Percentiles rank a stretch among this genome's conserved stretches.
Evolutionary conservation across 2,329 filamentous ascomycete species (phyloP).

Genomic region (Fonsecaea nubica): DNA sequence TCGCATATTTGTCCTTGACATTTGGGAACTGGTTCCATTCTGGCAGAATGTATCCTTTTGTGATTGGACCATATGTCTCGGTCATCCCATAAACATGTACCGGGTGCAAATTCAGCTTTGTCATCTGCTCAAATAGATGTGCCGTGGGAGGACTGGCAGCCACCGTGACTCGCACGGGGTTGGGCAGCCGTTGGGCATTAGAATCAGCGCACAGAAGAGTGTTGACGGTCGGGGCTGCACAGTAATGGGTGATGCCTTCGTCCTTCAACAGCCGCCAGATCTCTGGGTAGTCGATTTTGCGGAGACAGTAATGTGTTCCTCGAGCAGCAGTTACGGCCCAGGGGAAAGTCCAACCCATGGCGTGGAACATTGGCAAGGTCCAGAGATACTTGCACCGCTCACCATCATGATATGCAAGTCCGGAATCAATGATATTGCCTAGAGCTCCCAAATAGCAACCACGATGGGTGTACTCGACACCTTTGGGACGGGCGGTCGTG

Average conservation of each 20-base stretch:
- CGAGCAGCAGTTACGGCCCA: constrained; percentile 92
- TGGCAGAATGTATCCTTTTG: constrained; percentile 87
- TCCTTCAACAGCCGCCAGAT: constrained; percentile 90
- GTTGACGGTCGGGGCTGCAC: constrained; percentile 94
- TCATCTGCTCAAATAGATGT: constrained; percentile 94
- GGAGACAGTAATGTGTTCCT: constrained; percentile 91
- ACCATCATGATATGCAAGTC: constrained; percentile 72
- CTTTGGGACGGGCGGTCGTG: constrained; percentile 89
- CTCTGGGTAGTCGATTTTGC: constrained; percentile 92
- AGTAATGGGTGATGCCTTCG: constrained; percentile 91
- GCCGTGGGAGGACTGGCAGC: constrained; percentile 89
- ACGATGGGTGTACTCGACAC: constrained; percentile 89
- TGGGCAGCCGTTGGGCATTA: constrained; percentile 72
- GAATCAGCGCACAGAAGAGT: constrained; percentile 83
- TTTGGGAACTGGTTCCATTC: constrained; percentile 76
- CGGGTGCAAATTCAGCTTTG: constrained; percentile 79
- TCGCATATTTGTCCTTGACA: constrained; percentile 77
- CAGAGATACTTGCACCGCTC: constrained; percentile 79
- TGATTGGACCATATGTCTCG: constrained; percentile 94
- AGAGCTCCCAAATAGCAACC: constrained; percentile 84
- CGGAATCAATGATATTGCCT: constrained; percentile 86
- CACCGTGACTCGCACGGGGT: constrained; percentile 84
- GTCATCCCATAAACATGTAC: constrained; percentile 91
- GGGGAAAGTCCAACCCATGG: constrained; percentile 80
- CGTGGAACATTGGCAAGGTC: constrained; percentile 87